Evolutionary conservation across 108 stramenopile species (phyloP).

Genomic region (Pseudonitzschia multiseries): DNA sequence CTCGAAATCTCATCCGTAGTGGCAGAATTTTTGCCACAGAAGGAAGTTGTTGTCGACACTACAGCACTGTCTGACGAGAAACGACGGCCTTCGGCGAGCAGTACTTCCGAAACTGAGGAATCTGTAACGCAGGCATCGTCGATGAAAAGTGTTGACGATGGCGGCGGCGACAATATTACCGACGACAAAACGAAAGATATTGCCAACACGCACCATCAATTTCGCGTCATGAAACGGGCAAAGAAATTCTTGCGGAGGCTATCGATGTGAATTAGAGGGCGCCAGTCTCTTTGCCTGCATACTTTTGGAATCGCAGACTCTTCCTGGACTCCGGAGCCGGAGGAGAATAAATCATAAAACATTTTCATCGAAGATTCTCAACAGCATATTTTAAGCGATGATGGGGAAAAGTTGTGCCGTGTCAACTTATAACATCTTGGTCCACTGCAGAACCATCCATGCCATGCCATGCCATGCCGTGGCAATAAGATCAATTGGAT

Average conservation of each 20-base stretch:
- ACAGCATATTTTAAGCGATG: too few species aligned
- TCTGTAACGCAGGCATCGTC: neutral
- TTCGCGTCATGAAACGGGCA: neutral
- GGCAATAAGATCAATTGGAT: too few species aligned
- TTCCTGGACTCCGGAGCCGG: too few species aligned
- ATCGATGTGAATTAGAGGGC: neutral
- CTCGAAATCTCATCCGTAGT: neutral
- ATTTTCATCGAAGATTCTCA: too few species aligned
- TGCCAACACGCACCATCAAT: too few species aligned
- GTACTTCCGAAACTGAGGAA: constrained; percentile 3
- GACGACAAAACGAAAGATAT: neutral
- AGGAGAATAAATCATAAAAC: too few species aligned
- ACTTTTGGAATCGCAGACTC: neutral
- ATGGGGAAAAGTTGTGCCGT: too few species aligned
- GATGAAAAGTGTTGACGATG: neutral
- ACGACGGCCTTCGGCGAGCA: constrained; percentile 10
- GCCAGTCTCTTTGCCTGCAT: neutral
- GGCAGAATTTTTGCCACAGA: neutral
- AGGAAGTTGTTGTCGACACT: neutral
- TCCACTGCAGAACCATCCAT: too few species aligned
- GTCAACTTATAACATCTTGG: too few species aligned
- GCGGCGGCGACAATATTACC: neutral
- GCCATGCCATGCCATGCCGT: too few species aligned
- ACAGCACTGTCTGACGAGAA: neutral
- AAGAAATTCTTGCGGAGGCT: neutral